Evolutionary conservation across 768 basidiomycete genomes (phyloP).

Genomic region (Mycena belliarum): DNA sequence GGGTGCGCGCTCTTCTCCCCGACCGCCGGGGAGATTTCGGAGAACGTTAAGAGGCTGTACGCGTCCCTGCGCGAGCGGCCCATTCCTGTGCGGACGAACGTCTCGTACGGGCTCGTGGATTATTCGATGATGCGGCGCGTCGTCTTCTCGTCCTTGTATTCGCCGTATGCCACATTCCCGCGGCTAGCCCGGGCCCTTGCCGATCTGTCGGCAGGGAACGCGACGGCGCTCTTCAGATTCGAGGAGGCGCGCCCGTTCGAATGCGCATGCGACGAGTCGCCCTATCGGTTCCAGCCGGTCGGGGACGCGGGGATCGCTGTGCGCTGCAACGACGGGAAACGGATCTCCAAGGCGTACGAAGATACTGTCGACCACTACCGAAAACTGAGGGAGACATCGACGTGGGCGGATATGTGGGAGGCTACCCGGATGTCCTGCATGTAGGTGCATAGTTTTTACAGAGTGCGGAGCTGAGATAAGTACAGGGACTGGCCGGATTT

Average conservation of each 20-base stretch:
- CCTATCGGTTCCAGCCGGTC: not conserved
- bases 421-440: not conserved
- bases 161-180: not conserved
- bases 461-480: not conserved
- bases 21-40: slow-evolving; percentile 31
- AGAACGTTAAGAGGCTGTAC: slow-evolving; percentile 37
- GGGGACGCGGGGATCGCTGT: not conserved
- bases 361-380: not conserved
- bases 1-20: slow-evolving; percentile 42
- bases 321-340: slow-evolving; percentile 14
- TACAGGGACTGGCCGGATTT: slow-evolving; percentile 19
- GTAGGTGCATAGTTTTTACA: not conserved
- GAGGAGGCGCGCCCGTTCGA: slow-evolving; percentile 24
- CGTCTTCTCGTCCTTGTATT: not conserved
- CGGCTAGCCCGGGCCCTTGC: not conserved
- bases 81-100: no score
- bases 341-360: slow-evolving; percentile 5
- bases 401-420: slow-evolving; percentile 6
- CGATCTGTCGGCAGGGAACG: no score
- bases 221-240: slow-evolving; percentile 23
- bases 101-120: not conserved
- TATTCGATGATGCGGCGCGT: not conserved
- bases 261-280: slow-evolving; percentile 30
- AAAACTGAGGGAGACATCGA: not conserved
- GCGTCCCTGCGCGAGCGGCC: slow-evolving; percentile 33